Evolutionary conservation across 768 basidiomycete genomes (phyloP).

Genomic region (Tylopilus felleus): DNA sequence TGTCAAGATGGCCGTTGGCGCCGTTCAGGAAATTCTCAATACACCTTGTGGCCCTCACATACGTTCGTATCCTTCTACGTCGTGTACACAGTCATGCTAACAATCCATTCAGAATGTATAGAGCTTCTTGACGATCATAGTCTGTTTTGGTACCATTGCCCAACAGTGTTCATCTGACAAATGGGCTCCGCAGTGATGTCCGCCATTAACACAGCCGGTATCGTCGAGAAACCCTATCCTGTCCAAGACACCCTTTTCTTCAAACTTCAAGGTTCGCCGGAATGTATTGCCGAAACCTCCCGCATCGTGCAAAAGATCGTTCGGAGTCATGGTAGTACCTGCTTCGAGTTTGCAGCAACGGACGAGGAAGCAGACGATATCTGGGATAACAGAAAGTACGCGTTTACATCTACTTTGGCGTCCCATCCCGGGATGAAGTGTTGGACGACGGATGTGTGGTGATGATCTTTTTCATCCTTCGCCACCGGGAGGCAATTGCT

Average conservation of each 20-base stretch:
- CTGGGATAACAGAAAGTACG: constrained; percentile 87
- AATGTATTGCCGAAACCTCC: constrained; percentile 55
- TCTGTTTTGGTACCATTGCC: constrained; percentile 26
- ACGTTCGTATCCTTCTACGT: constrained; percentile 43
- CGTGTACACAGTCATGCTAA: not conserved
- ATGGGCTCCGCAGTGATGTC: constrained; percentile 54
- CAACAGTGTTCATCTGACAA: not conserved
- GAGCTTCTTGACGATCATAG: constrained; percentile 81
- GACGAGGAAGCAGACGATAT: constrained; percentile 73
- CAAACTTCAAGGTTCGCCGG: constrained; percentile 80
- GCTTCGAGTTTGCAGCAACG: constrained; percentile 69
- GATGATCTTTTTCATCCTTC: constrained; percentile 9
- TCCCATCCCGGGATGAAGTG: constrained; percentile 59
- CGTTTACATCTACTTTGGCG: constrained; percentile 67
- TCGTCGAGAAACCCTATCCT: constrained; percentile 59
- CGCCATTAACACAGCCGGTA: constrained; percentile 67
- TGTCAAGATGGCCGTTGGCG: constrained; percentile 72
- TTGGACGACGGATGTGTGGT: constrained; percentile 94
- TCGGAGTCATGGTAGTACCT: constrained; percentile 60
- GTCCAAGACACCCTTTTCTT: constrained; percentile 83
- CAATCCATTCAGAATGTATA: constrained; percentile 62
- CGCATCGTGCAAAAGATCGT: constrained; percentile 58
- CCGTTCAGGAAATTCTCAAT: constrained; percentile 78
- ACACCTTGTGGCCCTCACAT: constrained; percentile 67
- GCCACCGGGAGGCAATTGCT: not conserved